Evolutionary conservation across 1,284 basidiomycete genomes (phyloP).

Genomic region (Flammula alnicola): DNA sequence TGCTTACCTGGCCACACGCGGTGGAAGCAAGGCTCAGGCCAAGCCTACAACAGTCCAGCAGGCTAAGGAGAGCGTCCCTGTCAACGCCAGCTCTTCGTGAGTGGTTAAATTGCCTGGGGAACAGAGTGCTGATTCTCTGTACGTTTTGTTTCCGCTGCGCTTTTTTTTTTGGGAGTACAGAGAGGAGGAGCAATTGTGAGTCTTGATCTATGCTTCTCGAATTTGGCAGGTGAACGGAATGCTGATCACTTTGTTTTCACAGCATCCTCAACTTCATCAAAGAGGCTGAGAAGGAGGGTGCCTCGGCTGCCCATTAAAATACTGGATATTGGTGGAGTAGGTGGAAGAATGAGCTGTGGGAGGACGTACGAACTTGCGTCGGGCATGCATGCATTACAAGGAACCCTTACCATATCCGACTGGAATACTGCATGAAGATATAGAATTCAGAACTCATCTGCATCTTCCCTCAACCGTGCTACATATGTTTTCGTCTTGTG

Average conservation of each 20-base stretch:
- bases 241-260: constrained; percentile 28
- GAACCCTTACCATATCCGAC: no score
- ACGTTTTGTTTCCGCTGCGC: no score
- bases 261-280: constrained; percentile 79
- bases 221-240: not conserved
- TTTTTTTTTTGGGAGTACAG: constrained; percentile 17
- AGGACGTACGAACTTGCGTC: constrained; percentile 1
- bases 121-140: constrained; percentile 21
- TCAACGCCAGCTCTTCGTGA: constrained; percentile 69
- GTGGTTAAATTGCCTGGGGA: constrained; percentile 42
- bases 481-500: no score
- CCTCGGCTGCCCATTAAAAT: constrained; percentile 37
- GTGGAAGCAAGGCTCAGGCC: constrained; percentile 46
- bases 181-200: constrained; percentile 35
- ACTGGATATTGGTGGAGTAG: constrained; percentile 1
- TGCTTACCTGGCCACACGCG: constrained; percentile 54
- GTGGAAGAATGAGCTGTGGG: constrained; percentile 11
- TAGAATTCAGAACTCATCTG: constrained; percentile 3
- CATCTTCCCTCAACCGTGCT: no score
- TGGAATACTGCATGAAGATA: constrained; percentile 1
- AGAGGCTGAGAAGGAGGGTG: constrained; percentile 74
- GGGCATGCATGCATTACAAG: not conserved
- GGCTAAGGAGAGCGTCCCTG: constrained; percentile 63
- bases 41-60: constrained; percentile 47
- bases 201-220: constrained; percentile 4